Evolutionary conservation across 352 stramenopile species (phyloP).

Genomic region (Saprolegnia diclina): DNA sequence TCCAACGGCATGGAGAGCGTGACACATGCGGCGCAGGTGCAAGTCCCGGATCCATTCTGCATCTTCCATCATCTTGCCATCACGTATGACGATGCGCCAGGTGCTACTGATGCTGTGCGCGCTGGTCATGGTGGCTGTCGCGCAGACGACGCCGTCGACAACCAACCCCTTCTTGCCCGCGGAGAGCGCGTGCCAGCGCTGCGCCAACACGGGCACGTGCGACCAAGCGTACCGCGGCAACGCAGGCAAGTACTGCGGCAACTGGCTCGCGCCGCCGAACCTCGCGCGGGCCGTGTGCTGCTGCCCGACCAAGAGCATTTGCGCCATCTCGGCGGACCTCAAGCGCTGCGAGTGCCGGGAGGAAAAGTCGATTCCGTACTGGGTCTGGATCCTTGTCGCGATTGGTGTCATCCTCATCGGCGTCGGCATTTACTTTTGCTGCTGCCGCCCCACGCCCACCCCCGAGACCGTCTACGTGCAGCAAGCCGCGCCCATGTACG

Average conservation of each 20-base stretch:
- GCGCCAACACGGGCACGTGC: background rate
- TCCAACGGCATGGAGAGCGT: background rate
- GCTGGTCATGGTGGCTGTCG: background rate
- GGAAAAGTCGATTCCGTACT: background rate
- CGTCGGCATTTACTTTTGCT: background rate
- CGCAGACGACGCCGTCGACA: background rate
- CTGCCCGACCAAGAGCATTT: background rate
- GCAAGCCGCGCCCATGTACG: background rate
- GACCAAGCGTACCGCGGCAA: background rate
- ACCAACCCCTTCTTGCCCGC: background rate
- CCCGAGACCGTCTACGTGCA: background rate
- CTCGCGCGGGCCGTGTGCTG: background rate
- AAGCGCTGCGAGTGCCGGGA: background rate
- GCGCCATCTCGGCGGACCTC: background rate
- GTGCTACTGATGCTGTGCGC: background rate
- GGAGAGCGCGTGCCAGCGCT: background rate
- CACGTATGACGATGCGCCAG: background rate
- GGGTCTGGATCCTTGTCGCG: conserved; percentile 8
- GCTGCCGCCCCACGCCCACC: background rate
- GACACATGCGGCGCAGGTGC: background rate
- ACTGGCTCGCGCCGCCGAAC: background rate
- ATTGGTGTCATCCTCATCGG: conserved; percentile 4
- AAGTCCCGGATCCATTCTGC: background rate
- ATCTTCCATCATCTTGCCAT: background rate
- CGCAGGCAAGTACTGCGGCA: conserved; percentile 8